These are phyloP conservation scores for Lactarius quietus DNA, from an alignment of 768 basidiomycete species.

Conservation along the genomic window DNA sequence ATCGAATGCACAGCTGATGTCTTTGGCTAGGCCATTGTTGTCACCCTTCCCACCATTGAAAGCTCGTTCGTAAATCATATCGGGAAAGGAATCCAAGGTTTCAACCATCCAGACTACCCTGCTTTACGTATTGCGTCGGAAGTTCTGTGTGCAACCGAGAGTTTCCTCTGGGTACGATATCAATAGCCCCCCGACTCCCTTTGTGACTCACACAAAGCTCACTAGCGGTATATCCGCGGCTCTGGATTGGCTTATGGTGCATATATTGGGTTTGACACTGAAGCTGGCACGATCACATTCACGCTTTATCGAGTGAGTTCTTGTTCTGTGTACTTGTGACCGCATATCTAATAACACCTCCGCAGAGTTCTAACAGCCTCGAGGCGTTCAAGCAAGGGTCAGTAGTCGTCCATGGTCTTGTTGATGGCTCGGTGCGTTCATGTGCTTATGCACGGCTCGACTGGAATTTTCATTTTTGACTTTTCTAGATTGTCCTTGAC, in stretches of 20 bases:
- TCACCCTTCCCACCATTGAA: slow-evolving; percentile 91
- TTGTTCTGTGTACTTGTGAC: background rate
- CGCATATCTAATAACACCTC: background rate
- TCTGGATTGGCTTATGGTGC: slow-evolving; percentile 96
- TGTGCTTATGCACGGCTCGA: slow-evolving; percentile 36
- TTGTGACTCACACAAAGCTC: background rate
- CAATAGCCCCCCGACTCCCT: background rate
- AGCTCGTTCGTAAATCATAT: slow-evolving; percentile 82
- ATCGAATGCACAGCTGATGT: slow-evolving; percentile 3
- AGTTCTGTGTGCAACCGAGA: slow-evolving; percentile 89
- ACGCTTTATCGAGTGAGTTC: slow-evolving; percentile 68
- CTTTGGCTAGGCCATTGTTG: slow-evolving; percentile 65
- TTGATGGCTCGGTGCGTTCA: slow-evolving; percentile 70
- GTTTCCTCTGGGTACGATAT: slow-evolving; percentile 79
- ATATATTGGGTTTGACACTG: slow-evolving; percentile 65
- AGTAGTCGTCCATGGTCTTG: slow-evolving; percentile 72
- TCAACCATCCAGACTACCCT: slow-evolving; percentile 77
- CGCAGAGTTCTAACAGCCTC: slow-evolving; percentile 74
- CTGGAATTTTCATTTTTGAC: slow-evolving; percentile 11
- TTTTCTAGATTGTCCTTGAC: slow-evolving; percentile 68
- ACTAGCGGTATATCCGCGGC: slow-evolving; percentile 83
- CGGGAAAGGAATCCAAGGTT: slow-evolving; percentile 75
- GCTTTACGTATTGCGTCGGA: slow-evolving; percentile 82
- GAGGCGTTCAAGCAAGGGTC: slow-evolving; percentile 79
- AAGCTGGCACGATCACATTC: slow-evolving; percentile 74